These are phyloP conservation scores for Starmera dryadoides DNA, from an alignment of 805 yeast genomes.

Conservation along the genomic window DNA sequence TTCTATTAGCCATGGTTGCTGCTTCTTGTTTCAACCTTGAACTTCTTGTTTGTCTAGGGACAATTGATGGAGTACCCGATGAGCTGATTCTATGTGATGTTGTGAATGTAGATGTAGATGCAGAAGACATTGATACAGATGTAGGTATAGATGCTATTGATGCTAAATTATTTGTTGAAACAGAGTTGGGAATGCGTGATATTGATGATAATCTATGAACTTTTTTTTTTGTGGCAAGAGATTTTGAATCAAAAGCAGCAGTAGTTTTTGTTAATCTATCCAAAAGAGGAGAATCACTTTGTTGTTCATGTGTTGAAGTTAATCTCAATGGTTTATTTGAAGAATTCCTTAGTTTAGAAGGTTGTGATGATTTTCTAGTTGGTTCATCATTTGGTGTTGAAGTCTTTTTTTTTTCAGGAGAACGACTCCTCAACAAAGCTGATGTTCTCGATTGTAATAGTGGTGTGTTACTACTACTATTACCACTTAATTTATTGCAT, in stretches of 20 bases:
- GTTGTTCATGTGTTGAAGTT: too few relatives aligned
- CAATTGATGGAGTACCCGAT: not conserved
- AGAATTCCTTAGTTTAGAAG: slow-evolving; percentile 6
- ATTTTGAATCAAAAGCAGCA: slow-evolving; percentile 7
- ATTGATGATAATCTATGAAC: too few relatives aligned
- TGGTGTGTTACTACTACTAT: too few relatives aligned
- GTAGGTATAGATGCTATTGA: too few relatives aligned
- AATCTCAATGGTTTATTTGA: too few relatives aligned
- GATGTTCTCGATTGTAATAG: not conserved
- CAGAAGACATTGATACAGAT: too few relatives aligned
- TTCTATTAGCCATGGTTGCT: not conserved
- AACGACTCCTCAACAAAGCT: not conserved
- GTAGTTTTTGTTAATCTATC: slow-evolving; percentile 19
- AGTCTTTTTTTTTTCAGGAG: not conserved
- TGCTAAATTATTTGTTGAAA: too few relatives aligned
- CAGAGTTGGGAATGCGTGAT: too few relatives aligned
- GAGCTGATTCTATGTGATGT: not conserved
- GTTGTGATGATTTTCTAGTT: not conserved
- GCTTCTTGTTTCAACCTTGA: slow-evolving; percentile 14
- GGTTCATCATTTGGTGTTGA: slow-evolving; percentile 1
- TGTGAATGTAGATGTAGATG: not conserved
- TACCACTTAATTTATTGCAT: too few relatives aligned
- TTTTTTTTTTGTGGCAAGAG: not conserved
- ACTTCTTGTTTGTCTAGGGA: slow-evolving; percentile 11
- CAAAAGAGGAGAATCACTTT: slow-evolving; percentile 13